These are phyloP conservation scores for Lasiodiplodia sp. DNA, from an alignment of 2,329 filamentous ascomycete genomes.

Conservation along the genomic window DNA sequence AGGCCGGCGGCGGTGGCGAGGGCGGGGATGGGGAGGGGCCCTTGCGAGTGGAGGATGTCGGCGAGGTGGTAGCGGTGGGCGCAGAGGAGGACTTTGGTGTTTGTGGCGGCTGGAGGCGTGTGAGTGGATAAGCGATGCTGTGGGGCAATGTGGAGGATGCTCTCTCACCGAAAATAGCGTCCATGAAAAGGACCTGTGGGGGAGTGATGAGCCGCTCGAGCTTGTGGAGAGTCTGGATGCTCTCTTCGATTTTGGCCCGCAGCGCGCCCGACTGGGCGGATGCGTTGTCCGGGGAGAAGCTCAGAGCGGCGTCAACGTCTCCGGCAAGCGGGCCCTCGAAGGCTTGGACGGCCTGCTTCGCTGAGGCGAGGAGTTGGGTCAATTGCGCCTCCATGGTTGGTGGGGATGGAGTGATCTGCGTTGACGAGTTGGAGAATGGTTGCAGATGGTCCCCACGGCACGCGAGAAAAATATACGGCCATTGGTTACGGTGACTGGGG, in stretches of 20 bases:
- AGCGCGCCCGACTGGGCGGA: neutral
- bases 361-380: neutral
- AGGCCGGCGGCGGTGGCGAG: neutral
- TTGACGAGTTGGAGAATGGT: neutral
- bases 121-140: neutral
- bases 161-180: neutral
- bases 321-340: slow-evolving; percentile 7
- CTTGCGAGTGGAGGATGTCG: neutral
- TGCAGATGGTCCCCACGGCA: slow-evolving; percentile 4
- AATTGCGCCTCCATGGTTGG: slow-evolving; percentile 3
- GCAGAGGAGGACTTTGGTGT: slow-evolving; percentile 18
- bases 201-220: slow-evolving; percentile 9
- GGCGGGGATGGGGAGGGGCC: neutral
- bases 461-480: too few relatives aligned
- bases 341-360: slow-evolving; percentile 1
- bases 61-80: slow-evolving; percentile 6
- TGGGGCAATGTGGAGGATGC: neutral
- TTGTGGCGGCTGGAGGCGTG: neutral
- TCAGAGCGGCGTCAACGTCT: neutral
- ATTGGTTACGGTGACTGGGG: too few relatives aligned
- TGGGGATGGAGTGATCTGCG: neutral
- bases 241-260: slow-evolving; percentile 14
- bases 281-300: neutral
- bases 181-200: slow-evolving; percentile 9
- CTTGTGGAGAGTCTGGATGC: slow-evolving; percentile 2